phyloP scores from a whole-genome alignment of 495 filamentous ascomycete species.

The Penicillium dipodomyicola region DNA sequence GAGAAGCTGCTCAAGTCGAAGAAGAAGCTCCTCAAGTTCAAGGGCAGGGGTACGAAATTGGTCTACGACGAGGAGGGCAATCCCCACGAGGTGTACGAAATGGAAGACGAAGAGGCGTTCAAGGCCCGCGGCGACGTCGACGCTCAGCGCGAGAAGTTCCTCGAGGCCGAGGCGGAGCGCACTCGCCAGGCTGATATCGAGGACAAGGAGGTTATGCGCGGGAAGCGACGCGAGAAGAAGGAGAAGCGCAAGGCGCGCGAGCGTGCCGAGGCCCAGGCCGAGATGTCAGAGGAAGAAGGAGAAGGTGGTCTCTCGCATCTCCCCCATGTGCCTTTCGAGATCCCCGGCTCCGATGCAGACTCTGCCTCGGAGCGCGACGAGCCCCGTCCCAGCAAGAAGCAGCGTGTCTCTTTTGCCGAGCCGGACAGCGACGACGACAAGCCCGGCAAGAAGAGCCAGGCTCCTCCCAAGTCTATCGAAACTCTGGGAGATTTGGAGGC shows the following conservation, averaged over 20 bases:
- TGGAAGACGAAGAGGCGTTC: constrained; percentile 81
- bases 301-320: constrained; percentile 42
- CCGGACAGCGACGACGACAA: constrained; percentile 42
- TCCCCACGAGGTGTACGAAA: constrained; percentile 79
- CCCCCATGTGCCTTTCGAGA: constrained; percentile 37
- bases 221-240: constrained; percentile 81
- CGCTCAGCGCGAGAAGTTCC: constrained; percentile 69
- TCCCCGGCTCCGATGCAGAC: constrained; percentile 17
- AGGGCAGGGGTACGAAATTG: constrained; percentile 76
- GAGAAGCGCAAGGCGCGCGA: constrained; percentile 82
- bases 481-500: constrained; percentile 88
- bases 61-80: constrained; percentile 91
- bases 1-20: constrained; percentile 92
- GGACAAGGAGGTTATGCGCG: constrained; percentile 76
- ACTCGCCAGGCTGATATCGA: constrained; percentile 74
- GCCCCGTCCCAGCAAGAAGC: constrained; percentile 44
- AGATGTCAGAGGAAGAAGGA: constrained; percentile 36
- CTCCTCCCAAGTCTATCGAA: constrained; percentile 57
- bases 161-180: constrained; percentile 67
- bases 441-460: constrained; percentile 47
- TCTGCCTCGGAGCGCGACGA: constrained; percentile 33
- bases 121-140: constrained; percentile 67
- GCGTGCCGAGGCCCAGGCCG: constrained; percentile 48
- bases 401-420: constrained; percentile 37
- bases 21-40: constrained; percentile 86